These are phyloP conservation scores for Magnaporthiopsis poae DNA, from an alignment of 2,329 filamentous ascomycete genomes.

Conservation along the genomic window DNA sequence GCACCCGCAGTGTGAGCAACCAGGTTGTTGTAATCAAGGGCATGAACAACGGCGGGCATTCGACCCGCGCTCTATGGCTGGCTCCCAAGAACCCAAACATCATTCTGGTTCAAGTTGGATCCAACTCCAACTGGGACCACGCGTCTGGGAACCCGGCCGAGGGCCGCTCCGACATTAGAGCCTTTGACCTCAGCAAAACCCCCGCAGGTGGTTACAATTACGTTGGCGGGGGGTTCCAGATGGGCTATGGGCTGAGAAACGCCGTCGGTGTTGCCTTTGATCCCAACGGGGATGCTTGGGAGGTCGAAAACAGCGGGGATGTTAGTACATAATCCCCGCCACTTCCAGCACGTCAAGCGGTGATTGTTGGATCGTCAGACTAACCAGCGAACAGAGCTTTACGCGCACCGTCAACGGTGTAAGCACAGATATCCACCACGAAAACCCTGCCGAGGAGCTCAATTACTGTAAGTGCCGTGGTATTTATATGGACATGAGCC, in stretches of 20 bases:
- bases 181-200: conserved; percentile 24
- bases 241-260: conserved; percentile 41
- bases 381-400: conserved; percentile 28
- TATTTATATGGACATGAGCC: too few relatives aligned
- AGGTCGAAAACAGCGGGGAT: conserved; percentile 41
- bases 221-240: conserved; percentile 22
- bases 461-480: conserved; percentile 40
- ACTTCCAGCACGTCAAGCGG: not conserved
- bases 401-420: conserved; percentile 33
- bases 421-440: conserved; percentile 39
- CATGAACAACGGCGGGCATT: conserved; percentile 26
- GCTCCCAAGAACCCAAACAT: conserved; percentile 24
- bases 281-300: conserved; percentile 30
- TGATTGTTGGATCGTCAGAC: too few relatives aligned
- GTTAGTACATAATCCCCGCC: not conserved
- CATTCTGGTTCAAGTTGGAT: conserved; percentile 24
- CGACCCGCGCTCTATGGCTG: conserved; percentile 25
- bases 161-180: conserved; percentile 26
- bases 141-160: conserved; percentile 19
- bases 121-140: conserved; percentile 24
- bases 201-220: conserved; percentile 24
- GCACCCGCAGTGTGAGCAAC: conserved; percentile 30
- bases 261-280: conserved; percentile 50
- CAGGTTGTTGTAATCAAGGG: conserved; percentile 25
- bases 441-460: conserved; percentile 57